Evolutionary conservation across 2,329 filamentous ascomycete species (phyloP), one percentile per base, ranked within the genome.

Genomic region (Alternaria sp.): DNA sequence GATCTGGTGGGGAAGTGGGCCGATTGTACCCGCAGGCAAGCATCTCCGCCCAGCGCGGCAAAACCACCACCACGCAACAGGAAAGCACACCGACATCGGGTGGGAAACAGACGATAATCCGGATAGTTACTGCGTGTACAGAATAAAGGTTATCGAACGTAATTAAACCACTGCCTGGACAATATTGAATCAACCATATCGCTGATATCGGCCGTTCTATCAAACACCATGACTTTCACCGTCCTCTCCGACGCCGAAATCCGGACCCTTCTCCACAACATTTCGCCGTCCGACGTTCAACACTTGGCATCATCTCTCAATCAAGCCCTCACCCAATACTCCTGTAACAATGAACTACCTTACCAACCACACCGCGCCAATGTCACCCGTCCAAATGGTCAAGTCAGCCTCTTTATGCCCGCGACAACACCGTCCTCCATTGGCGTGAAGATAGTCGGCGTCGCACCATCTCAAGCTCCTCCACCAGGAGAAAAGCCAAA

Each of bases 381-480:
- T 10, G 78, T 82, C 51, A 68, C 68, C 31, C 81, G 80, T 8
- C 77, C 71, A 39, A 67, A 71, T 6, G 65, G 76, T 5, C 78
- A 80, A 29, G 88, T 86, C 17, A 91, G 88, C 2, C 78, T 92
- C 23, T 92, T 92, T 72, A 92, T 92, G 88, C 90, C 90, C 0
- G 89, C 89, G 1, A 86, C 84, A 24, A 87, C 87, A 58, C 84
- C 85, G 0, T 75, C 79, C 7, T 86, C 85, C 28, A 88, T 90
- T 62, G 88, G 86, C 3, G 84, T 92, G 68, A 93, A 93, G 80
- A 88, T 91, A 24, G 85, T 91, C 3, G 51, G 56, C 5, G 90
- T 89, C 2, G 82, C 84, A 2, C 76, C 76, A 9, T 51, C 65
- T 58, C 29, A 48, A 26, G 23, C 53, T 0, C 41, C 46, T 8